Percentiles rank a stretch among this genome's conserved stretches.
Evolutionary conservation across 495 filamentous ascomycete species (phyloP).

Genomic region (Penicillium psychrofluorescens): DNA sequence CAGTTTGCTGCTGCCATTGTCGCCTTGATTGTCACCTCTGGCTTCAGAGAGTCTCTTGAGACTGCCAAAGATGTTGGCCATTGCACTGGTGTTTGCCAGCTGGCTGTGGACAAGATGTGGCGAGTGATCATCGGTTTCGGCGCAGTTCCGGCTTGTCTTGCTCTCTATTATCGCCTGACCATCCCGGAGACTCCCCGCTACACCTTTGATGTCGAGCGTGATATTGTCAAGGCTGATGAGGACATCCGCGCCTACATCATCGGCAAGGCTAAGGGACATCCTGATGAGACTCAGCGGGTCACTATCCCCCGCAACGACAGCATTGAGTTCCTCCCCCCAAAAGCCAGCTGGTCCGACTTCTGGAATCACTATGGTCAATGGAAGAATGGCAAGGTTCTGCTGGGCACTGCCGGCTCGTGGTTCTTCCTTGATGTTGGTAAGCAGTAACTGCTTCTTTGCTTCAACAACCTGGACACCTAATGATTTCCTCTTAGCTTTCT

Average conservation of each 20-base stretch:
- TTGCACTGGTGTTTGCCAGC: conserved; percentile 57
- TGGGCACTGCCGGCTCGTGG: conserved; percentile 75
- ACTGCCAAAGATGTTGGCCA: conserved; percentile 35
- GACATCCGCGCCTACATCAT: conserved; percentile 60
- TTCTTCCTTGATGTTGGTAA: conserved; percentile 61
- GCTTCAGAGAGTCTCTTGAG: conserved; percentile 63
- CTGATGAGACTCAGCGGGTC: conserved; percentile 54
- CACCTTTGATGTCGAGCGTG: conserved; percentile 73
- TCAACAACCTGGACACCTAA: conserved; percentile 2
- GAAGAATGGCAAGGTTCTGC: conserved; percentile 61
- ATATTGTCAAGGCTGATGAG: conserved; percentile 59
- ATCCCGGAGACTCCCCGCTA: conserved; percentile 81
- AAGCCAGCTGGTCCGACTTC: conserved; percentile 64
- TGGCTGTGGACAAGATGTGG: conserved; percentile 85
- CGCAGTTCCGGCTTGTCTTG: conserved; percentile 67
- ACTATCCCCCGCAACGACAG: conserved; percentile 36
- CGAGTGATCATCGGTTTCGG: conserved; percentile 70
- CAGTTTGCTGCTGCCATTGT: conserved; percentile 66
- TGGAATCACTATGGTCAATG: conserved; percentile 53
- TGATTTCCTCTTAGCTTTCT: conserved; percentile 52
- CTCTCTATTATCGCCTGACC: conserved; percentile 79
- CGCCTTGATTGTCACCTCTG: conserved; percentile 61
- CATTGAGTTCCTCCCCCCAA: conserved; percentile 42
- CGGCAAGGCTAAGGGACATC: conserved; percentile 48
- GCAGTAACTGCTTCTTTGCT: conserved; percentile 1